Conservation (phyloP, 2,329 filamentous ascomycete genomes). For the Xylaria multiplex region DNA sequence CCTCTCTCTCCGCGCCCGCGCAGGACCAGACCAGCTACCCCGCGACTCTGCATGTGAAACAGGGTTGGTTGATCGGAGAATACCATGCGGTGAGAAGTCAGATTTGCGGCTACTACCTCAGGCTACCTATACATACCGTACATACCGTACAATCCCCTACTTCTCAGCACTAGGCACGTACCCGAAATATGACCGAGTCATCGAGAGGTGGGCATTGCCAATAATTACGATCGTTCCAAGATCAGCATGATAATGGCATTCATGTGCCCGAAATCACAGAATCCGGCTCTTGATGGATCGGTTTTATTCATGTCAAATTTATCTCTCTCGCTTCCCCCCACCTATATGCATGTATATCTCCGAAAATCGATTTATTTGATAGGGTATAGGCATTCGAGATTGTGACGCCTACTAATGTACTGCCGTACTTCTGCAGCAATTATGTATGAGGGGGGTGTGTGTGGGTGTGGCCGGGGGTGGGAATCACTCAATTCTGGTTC, state of each 20-base stretch:
- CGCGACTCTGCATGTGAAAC: constrained; percentile 38
- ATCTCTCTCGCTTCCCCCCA: not conserved
- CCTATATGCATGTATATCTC: constrained; percentile 37
- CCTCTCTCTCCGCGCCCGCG: constrained; percentile 8
- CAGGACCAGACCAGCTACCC: constrained; percentile 20
- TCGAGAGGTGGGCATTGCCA: constrained; percentile 8
- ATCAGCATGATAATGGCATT: constrained; percentile 11
- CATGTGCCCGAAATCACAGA: constrained; percentile 14
- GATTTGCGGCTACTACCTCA: constrained; percentile 30
- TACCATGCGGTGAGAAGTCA: constrained; percentile 34
- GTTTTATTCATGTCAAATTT: constrained; percentile 22
- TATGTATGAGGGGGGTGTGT: not conserved
- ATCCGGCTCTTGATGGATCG: constrained; percentile 23
- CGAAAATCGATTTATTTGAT: constrained; percentile 32
- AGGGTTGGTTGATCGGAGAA: constrained; percentile 33
- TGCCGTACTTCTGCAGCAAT: constrained; percentile 8
- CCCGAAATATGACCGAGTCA: constrained; percentile 11
- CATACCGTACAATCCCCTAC: too few relatives aligned
- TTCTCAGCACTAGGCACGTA: not conserved
- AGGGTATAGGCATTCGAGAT: constrained; percentile 25
- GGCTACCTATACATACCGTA: constrained; percentile 8
- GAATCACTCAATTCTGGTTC: constrained; percentile 21
- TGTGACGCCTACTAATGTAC: constrained; percentile 26
- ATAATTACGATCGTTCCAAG: constrained; percentile 15
- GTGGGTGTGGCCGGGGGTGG: constrained; percentile 21